Evolutionary conservation across 768 basidiomycete species (phyloP), one percentile per base, ranked within the genome.

Genomic region (Cystofilobasidium capitatum): DNA sequence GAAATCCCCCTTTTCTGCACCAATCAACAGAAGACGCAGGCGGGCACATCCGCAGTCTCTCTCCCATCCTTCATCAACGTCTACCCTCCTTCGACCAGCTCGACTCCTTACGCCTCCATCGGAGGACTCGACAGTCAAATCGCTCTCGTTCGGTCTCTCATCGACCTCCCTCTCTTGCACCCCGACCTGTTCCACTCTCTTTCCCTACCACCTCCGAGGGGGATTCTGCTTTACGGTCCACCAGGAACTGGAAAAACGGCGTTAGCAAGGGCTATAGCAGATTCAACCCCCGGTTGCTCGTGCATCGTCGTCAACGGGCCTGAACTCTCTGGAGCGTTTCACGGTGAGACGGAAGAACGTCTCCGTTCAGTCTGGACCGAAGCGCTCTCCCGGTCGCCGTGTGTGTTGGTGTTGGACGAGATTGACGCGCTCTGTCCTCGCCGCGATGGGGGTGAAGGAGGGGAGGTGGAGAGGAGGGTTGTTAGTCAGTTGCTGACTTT

Each of bases 241-340:
- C 91, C 96, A 3, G 96, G 96, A 42, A 98, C 96, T 12, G 96
- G 96, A 20, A 99, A 99, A 79, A 99, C 96, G 0, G 91, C 96
- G 74, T 81, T 99, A 2, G 94, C 96, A 14, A 86, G 91, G 70
- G 89, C 92, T 17, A 92, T 99, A 67, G 92, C 94, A 4, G 83
- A 86, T 0, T 90, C 92, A 7, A 89, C 88, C 0, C 70, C 75
- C 0, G 83, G 83, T 36, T 88, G 91, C 9, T 85, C 86, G 33
- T 88, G 96, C n/a, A 83, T 99, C 70, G 85, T 91, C 60, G 86
- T 98, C 75, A 94, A 94, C 72, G 96, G 96, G 0, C 92, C 96
- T 16, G 92, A 97, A 74, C 82, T 98, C 26, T 90, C 89, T 0
- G 91, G 90, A 24, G 91, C 92, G 0, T 98, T 91, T 74, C 96